Evolutionary conservation across 176 grass and related monocot species (phyloP).

Genomic region (Luzula sylvatica): DNA sequence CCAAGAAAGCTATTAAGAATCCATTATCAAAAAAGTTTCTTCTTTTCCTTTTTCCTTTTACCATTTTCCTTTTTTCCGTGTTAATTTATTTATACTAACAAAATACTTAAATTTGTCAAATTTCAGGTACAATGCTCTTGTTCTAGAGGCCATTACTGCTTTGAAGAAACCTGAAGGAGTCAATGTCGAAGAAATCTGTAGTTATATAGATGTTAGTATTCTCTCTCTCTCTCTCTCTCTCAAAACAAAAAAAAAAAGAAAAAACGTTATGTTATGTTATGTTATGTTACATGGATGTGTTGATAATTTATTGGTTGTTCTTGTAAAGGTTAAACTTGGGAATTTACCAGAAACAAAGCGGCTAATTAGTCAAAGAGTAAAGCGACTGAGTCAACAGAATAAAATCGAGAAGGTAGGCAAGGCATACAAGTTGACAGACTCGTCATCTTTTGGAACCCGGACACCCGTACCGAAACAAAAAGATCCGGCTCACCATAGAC

Average conservation of each 20-base stretch:
- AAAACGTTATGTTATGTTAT: no score
- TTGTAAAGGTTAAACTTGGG: no score
- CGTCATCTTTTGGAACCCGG: constrained; percentile 35
- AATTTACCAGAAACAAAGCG: constrained; percentile 67
- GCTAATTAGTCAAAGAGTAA: constrained; percentile 59
- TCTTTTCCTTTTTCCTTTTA: constrained; percentile 22
- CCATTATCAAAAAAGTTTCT: no score
- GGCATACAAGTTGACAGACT: constrained; percentile 55
- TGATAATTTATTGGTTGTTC: no score
- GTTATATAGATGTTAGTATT: constrained; percentile 54
- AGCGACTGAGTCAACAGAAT: constrained; percentile 52
- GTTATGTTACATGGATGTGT: no score
- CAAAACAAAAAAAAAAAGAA: no score
- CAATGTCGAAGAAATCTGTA: constrained; percentile 43
- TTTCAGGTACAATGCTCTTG: constrained; percentile 31
- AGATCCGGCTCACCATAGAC: constrained; percentile 12
- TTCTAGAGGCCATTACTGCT: constrained; percentile 65
- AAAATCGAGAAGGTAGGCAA: constrained; percentile 89
- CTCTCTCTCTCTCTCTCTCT: neutral
- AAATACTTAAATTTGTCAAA: neutral
- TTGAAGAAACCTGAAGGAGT: constrained; percentile 79
- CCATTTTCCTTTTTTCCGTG: neutral
- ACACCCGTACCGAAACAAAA: constrained; percentile 43
- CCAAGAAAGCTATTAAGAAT: constrained; percentile 30
- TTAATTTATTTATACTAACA: constrained; percentile 13